Base-by-base conservation (phyloP, 2,329 filamentous ascomycete species). In the Neodidymelliopsis sp. region DNA sequence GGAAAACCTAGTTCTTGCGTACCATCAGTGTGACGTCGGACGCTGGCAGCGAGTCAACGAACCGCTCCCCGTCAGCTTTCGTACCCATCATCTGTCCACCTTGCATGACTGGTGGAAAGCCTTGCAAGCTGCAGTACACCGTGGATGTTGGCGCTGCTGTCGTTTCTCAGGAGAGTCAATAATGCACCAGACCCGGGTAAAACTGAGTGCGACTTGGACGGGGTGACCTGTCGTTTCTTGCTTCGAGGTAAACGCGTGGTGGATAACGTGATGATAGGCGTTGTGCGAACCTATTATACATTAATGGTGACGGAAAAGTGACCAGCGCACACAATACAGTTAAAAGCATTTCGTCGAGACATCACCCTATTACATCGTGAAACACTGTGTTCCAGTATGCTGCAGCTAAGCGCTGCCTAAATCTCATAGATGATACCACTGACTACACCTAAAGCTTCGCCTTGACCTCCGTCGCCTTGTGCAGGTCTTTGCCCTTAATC, bases 401-500 rank as follows among this genome's bases (percentile, higher is more conserved):
- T n/a, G n/a, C n/a, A n/a, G n/a, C n/a, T n/a, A n/a, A n/a, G n/a
- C n/a, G n/a, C n/a, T n/a, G n/a, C n/a, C n/a, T n/a, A n/a, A n/a
- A n/a, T n/a, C n/a, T n/a, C n/a, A n/a, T n/a, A n/a, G n/a, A 22
- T 4, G 10, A 16, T 31, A 20, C 7, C 8, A 11, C 36, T 28
- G n/a, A 18, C 11, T 6, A 6, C 16, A 12, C 19, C 19, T 39
- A 50, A 19, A 82, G 59, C 66, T 79, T 81, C 55, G 75, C 76
- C 41, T 59, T 63, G 40, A 58, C 57, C 53, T 76, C 74, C 7
- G 65, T 69, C 10, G 72, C 70, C 51, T 65, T 68, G 53, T 75
- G 74, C 47, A 73, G 38, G 20, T 67, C 62, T 42, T 63, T 65
- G 34, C 66, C 67, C 49, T 70, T 78, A 40, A 77, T 42, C 63